Base-by-base conservation (phyloP, 768 basidiomycete genomes). In the Leccinum boreale region DNA sequence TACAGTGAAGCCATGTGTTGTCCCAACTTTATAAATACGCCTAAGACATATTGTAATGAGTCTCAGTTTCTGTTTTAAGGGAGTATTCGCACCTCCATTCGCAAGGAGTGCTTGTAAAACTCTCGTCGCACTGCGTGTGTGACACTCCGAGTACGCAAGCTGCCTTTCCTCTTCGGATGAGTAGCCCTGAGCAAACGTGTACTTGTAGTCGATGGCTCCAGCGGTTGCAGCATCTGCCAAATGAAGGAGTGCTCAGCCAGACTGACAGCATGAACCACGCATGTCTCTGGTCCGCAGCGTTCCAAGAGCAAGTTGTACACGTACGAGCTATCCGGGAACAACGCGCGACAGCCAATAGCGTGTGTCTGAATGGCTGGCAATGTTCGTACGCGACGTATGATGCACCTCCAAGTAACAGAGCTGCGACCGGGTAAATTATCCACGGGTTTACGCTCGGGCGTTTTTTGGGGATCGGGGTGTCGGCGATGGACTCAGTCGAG, bases 11-110 rank as follows among this genome's bases (percentile, higher is more conserved):
- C 90, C 75, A 89, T 87, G 77, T 86, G 89, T 63, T 99, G 96
- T 2, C 95, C 97, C 65, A 93, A 72, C 69, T 94, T 92, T 65
- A 94, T 91, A 70, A 90, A 93, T 23, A 94, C 83, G 17, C 90
- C 90, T 86, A 57, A 5, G 58, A 44, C 14, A 53, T 42, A 24
- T 50, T 19, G 7, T 29, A 5, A 17, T 53, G 39, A 29, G 21
- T 19, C 57, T 55, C 24, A 51, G 10, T 19, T 23, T 12, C 14
- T n/a, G 57, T 21, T 45, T 29, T 39, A 26, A 52, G 15, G 52
- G 28, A 57, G 23, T 3, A 47, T 49, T 70, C 81, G 55, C 50
- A 86, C 92, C 89, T 78, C 94, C 94, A 65, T 98, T 97, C 6
- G 85, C 87, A 53, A 94, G 79, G 47, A 98, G 77, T n/a, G 93